Base-by-base conservation (phyloP, 106 monocot genomes). In the Dioscorea dumetorum region DNA sequence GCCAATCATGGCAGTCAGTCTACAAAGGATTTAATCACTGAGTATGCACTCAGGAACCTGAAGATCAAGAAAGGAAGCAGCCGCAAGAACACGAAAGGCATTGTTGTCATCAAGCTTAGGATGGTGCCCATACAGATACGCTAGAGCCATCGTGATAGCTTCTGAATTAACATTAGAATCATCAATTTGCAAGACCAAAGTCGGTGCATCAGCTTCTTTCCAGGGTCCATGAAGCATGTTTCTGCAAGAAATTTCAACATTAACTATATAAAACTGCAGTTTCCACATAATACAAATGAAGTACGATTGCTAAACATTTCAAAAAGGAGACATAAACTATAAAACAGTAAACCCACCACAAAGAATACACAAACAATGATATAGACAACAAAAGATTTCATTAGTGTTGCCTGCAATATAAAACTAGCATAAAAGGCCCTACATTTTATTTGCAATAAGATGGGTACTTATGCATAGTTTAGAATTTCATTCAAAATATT, bases 161-260 rank as follows among this genome's bases (percentile, higher is more conserved):
- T 99, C 93, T 20, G 84, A 82, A 61, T 83, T 87, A 50, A 99
- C 85, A 81, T 99, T 93, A 24, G 87, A 53, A 66, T 99, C 99
- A 62, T 99, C 99, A 22, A 93, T 85, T 20, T 87, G 75, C 73
- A 99, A 81, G 6, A 79, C 77, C 34, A 99, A 33, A 31, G 83
- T 93, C 14, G 92, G 90, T 0, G 87, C 82, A 56, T 68, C 90
- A 33, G 90, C 92, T 76, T 99, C 99, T 67, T 90, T 99, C 99
- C 99, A 99, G 48, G 99, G 99, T 62, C 99, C 99, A 74, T 99
- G 87, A 51, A 99, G 88, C 99, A 99, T 99, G 69, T 92, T 93
- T 75, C 99, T 97, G 53, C 53, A 24, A 57, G 53, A 71, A 14
- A 66, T 23, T 24, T 20, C 33, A 35, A 68, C 61, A 63, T 34